Conservation (phyloP, 345 rosid genomes). For the Turnera subulata region DNA sequence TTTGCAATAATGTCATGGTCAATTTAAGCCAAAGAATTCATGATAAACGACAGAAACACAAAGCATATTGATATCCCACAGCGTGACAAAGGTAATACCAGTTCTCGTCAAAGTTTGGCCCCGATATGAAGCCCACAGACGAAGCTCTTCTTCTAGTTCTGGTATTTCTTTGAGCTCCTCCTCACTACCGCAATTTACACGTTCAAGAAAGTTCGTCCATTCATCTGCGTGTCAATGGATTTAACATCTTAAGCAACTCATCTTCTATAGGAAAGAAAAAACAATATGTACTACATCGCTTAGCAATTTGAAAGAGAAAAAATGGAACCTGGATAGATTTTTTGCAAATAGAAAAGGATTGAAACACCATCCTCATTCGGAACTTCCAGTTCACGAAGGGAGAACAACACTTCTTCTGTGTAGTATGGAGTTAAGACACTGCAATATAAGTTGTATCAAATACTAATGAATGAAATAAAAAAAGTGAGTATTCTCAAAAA, state of each 20-base stretch:
- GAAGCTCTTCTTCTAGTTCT: slow-evolving; percentile 71
- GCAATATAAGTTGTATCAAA: slow-evolving; percentile 20
- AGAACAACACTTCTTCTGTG: slow-evolving; percentile 89
- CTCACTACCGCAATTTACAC: slow-evolving; percentile 52
- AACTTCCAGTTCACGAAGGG: slow-evolving; percentile 62
- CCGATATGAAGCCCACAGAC: slow-evolving; percentile 95
- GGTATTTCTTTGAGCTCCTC: slow-evolving; percentile 60
- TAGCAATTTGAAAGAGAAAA: neutral
- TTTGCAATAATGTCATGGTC: slow-evolving; percentile 4
- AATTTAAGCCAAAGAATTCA: neutral
- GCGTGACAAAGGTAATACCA: slow-evolving; percentile 38
- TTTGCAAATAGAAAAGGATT: slow-evolving; percentile 87
- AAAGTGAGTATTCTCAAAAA: too few species aligned
- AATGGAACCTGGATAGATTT: slow-evolving; percentile 85
- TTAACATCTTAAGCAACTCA: neutral
- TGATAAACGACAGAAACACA: neutral
- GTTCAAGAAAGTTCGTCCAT: slow-evolving; percentile 91
- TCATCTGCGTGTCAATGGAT: slow-evolving; percentile 58
- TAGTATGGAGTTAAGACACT: slow-evolving; percentile 97
- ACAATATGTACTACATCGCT: neutral
- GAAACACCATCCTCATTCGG: slow-evolving; percentile 98
- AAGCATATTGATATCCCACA: neutral
- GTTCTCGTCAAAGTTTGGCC: slow-evolving; percentile 99
- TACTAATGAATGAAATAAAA: neutral
- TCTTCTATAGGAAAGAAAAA: neutral